Evolutionary conservation across 257 asterid genomes (phyloP).

Genomic region (Marsdenia floribunda): DNA sequence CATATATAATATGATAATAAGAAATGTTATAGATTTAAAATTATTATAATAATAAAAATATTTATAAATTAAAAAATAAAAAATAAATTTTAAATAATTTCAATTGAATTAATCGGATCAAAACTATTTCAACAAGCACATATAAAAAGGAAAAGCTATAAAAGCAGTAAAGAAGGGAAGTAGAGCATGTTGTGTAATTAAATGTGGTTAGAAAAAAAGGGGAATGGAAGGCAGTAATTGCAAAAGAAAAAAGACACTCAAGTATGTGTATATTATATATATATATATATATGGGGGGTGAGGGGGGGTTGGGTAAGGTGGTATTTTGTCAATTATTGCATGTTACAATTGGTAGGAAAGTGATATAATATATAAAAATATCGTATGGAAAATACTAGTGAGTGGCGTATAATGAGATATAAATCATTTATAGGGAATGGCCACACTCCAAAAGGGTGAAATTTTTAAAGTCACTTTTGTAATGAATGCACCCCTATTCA

Average conservation of each 20-base stretch:
- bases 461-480: background rate
- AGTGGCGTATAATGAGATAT: background rate
- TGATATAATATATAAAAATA: background rate
- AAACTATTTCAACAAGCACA: too few species aligned
- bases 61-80: too few species aligned
- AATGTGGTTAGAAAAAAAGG: background rate
- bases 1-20: too few species aligned
- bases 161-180: background rate
- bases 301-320: background rate
- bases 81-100: too few species aligned
- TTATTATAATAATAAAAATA: too few species aligned
- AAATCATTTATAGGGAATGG: background rate
- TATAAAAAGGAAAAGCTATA: background rate
- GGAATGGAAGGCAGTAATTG: background rate
- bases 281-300: too few species aligned
- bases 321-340: conserved; percentile 1
- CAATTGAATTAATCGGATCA: too few species aligned
- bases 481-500: background rate
- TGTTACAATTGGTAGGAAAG: conserved; percentile 2
- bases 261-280: background rate
- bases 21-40: too few species aligned
- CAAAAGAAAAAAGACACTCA: background rate
- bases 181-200: background rate
- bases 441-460: background rate
- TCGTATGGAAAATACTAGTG: background rate